Evolutionary conservation across 1,284 basidiomycete species (phyloP), one percentile per base, ranked within the genome.

Genomic region (Naganishia liquefaciens): DNA sequence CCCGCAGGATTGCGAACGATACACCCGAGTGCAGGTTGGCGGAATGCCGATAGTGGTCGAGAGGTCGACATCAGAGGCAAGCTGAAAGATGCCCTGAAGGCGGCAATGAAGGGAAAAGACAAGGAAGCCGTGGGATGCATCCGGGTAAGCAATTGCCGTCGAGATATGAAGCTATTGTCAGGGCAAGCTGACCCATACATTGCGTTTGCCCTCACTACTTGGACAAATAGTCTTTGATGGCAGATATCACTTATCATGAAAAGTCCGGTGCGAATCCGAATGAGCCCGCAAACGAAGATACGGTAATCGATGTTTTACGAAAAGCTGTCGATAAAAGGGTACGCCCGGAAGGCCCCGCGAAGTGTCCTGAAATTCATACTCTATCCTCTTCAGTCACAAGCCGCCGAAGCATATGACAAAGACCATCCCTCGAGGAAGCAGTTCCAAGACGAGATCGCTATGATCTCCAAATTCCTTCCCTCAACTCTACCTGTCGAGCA

Each of bases 61-160:
- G 23, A 57, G 21, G 44, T 46, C 4, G 65, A 63, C 21, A 58
- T 66, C 42, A n/a, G 60, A 11, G 46, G 63, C 17, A 55, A 58
- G 42, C 23, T 68, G 53, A 68, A 68, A 28, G 58, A 54, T 21
- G 67, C 67, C 2, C 47, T 68, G 17, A 68, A 68, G 46, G 43
- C 63, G 15, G 67, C 67, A 3, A 68, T 68, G 67, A 68, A 68
- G 54, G 67, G 57, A 5, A 68, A 58, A 25, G 63, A 68, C 17
- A 65, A 65, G 53, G 67, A 62, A 6, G 60, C 39, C 9, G 51
- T 54, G 1, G 63, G 63, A 19, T 49, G 42, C 33, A 68, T 68
- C 53, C 25, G 58, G 42, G 67, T 68, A 28, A 21, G 63, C 50
- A 25, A 23, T 28, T 19, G 10, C 17, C 7, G 1, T 40, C 23